Percentiles rank a stretch among this genome's conserved stretches.
Evolutionary conservation across 2,329 filamentous ascomycete species (phyloP).

Genomic region (Alternaria gaisen): DNA sequence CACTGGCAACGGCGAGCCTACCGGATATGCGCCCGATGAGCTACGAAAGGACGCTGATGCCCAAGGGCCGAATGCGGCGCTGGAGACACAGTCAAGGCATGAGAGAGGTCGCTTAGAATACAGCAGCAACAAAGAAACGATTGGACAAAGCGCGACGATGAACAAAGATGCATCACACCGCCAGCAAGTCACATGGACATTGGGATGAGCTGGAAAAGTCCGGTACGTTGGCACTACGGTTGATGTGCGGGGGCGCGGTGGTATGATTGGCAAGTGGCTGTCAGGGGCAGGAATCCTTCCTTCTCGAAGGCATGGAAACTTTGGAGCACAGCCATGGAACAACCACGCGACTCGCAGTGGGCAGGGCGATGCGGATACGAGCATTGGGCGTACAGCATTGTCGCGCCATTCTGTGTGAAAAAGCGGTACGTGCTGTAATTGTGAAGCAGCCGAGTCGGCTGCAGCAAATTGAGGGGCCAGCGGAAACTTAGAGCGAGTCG

Average conservation of each 20-base stretch:
- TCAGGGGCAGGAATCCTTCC: slow-evolving; percentile 37
- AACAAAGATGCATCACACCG: slow-evolving; percentile 40
- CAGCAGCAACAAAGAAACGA: slow-evolving; percentile 20
- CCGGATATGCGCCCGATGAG: slow-evolving; percentile 1
- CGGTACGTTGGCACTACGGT: slow-evolving; percentile 14
- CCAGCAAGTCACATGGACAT: slow-evolving; percentile 44
- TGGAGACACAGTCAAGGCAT: slow-evolving; percentile 11
- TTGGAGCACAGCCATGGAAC: slow-evolving; percentile 1
- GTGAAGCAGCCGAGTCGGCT: slow-evolving; percentile 17
- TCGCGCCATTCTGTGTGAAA: slow-evolving; percentile 11
- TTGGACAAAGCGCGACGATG: slow-evolving; percentile 24
- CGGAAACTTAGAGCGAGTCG: slow-evolving; percentile 6
- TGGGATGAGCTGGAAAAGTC: slow-evolving; percentile 12
- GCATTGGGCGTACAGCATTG: slow-evolving; percentile 6
- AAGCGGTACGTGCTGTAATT: slow-evolving; percentile 1
- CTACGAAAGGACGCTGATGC: slow-evolving; percentile 9
- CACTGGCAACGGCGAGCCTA: background rate
- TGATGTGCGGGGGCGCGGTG: slow-evolving; percentile 32
- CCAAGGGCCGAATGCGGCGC: slow-evolving; percentile 7
- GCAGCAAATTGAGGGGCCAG: slow-evolving; percentile 16
- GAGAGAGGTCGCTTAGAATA: slow-evolving; percentile 4
- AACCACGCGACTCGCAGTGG: slow-evolving; percentile 39
- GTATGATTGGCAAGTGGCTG: slow-evolving; percentile 34
- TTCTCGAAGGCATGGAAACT: slow-evolving; percentile 41
- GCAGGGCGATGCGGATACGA: slow-evolving; percentile 14